A percentile compares a stretch with the other conserved stretches of the same genome.
phyloP scores from a whole-genome alignment of 305 asterid species.

The Fraxinus ornus region DNA sequence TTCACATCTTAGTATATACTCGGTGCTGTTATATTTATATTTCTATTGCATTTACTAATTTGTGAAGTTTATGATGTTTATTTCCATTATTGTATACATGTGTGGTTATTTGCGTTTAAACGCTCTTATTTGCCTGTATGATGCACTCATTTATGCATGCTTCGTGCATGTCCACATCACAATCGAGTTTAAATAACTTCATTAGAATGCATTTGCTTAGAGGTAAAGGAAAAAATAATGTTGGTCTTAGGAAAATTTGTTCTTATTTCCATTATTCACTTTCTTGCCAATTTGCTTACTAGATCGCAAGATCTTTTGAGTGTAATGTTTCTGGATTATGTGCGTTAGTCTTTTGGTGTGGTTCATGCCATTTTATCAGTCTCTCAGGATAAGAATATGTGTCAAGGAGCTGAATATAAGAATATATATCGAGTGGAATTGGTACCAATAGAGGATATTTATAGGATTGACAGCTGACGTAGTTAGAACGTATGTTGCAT shows the following conservation, averaged over 20 bases:
- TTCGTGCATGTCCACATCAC: neutral
- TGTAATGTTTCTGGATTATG: neutral
- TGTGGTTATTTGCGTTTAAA: neutral
- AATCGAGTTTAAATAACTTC: neutral
- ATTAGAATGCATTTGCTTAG: neutral
- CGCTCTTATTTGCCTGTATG: neutral
- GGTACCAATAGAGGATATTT: neutral
- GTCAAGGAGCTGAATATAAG: neutral
- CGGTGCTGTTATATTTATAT: constrained; percentile 9
- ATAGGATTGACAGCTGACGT: neutral
- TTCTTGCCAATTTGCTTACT: neutral
- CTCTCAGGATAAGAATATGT: neutral
- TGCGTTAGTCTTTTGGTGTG: neutral
- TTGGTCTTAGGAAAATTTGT: neutral
- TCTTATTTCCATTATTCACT: neutral
- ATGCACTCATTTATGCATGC: constrained; percentile 12
- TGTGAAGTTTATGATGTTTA: neutral
- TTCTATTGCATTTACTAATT: constrained; percentile 7
- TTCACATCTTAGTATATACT: neutral
- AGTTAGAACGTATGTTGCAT: neutral
- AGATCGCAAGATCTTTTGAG: neutral
- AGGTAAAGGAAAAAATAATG: neutral
- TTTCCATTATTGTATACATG: neutral
- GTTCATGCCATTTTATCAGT: neutral
- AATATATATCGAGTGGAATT: neutral